phyloP scores from a whole-genome alignment of 441 rosid species.

The Kokia cookei region DNA sequence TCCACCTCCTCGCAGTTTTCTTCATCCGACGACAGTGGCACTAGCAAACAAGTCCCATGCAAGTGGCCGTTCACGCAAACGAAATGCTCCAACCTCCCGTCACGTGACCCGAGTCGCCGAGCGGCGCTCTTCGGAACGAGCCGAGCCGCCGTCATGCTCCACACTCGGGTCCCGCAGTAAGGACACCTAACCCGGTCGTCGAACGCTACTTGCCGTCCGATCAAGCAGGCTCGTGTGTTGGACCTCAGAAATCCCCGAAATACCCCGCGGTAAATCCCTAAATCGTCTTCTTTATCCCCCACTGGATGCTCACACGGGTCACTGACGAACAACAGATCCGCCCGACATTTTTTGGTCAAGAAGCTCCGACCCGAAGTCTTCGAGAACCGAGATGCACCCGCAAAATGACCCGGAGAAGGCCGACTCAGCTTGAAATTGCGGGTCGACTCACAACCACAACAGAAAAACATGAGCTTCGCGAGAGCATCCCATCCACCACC shows the following conservation, averaged over 20 bases:
- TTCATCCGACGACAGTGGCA: slow-evolving; percentile 64
- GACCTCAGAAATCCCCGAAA: slow-evolving; percentile 69
- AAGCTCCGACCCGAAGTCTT: slow-evolving; percentile 84
- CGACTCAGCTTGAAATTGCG: slow-evolving; percentile 40
- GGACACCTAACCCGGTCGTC: slow-evolving; percentile 62
- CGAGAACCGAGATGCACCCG: slow-evolving; percentile 58
- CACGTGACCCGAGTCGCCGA: slow-evolving; percentile 61
- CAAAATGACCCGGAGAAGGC: slow-evolving; percentile 47
- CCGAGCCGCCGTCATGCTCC: slow-evolving; percentile 82
- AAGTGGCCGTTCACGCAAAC: slow-evolving; percentile 81
- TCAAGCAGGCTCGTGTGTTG: slow-evolving; percentile 51
- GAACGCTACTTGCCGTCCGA: slow-evolving; percentile 45
- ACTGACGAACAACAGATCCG: slow-evolving; percentile 61
- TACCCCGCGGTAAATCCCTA: slow-evolving; percentile 72
- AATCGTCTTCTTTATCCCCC: slow-evolving; percentile 44
- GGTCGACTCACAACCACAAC: slow-evolving; percentile 61
- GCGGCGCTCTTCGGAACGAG: slow-evolving; percentile 72
- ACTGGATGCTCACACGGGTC: slow-evolving; percentile 78
- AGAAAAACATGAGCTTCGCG: slow-evolving; percentile 75
- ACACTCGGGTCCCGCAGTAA: slow-evolving; percentile 77
- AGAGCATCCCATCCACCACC: slow-evolving; percentile 66
- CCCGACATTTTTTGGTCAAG: slow-evolving; percentile 41
- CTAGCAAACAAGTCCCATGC: slow-evolving; percentile 68
- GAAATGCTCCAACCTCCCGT: slow-evolving; percentile 57
- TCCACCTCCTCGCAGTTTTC: background rate